A percentile compares a stretch with the other conserved stretches of the same genome.
phyloP scores from a whole-genome alignment of 305 asterid genomes.

The Fraxinus latifolia region DNA sequence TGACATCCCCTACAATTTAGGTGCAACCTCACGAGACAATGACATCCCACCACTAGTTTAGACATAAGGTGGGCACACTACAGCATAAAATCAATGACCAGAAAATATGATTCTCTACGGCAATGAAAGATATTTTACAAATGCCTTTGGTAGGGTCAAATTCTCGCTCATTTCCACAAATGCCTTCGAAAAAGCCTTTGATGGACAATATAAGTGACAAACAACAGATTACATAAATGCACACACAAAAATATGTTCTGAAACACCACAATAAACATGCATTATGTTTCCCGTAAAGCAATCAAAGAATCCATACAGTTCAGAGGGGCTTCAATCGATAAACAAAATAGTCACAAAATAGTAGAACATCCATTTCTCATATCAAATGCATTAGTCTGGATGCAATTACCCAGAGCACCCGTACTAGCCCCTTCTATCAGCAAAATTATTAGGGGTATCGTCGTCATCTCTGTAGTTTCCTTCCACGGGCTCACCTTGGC shows the following conservation, averaged over 20 bases:
- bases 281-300: background rate
- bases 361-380: background rate
- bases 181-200: background rate
- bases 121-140: background rate
- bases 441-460: conserved; percentile 21
- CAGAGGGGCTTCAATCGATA: background rate
- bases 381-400: background rate
- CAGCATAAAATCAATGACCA: background rate
- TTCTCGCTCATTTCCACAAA: background rate
- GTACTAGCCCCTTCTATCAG: conserved; percentile 36
- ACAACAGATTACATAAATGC: background rate
- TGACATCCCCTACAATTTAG: background rate
- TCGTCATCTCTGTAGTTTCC: conserved; percentile 25
- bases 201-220: background rate
- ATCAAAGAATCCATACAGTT: background rate
- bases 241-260: background rate
- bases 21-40: no score
- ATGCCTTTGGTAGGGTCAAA: background rate
- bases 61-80: background rate
- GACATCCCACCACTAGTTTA: background rate
- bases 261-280: conserved; percentile 1
- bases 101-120: background rate
- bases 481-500: conserved; percentile 15
- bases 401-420: background rate
- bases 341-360: background rate